Evolutionary conservation across 2,329 filamentous ascomycete genomes (phyloP).

Genomic region (Arthrocladium fulminans): DNA sequence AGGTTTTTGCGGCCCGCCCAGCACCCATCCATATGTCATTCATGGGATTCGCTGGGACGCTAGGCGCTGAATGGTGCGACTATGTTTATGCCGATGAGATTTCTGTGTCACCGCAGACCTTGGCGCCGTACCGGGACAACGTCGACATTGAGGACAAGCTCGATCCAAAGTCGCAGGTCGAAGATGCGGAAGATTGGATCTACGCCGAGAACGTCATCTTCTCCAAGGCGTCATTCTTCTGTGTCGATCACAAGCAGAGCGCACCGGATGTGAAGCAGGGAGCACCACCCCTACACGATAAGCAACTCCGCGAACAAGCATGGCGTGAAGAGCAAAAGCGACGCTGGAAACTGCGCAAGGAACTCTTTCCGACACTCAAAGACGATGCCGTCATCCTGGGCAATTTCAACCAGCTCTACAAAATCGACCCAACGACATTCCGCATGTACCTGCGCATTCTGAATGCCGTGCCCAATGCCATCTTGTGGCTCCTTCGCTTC

Average conservation of each 20-base stretch:
- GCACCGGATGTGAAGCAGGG: slow-evolving; percentile 52
- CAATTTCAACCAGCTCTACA: slow-evolving; percentile 98
- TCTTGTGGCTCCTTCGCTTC: slow-evolving; percentile 94
- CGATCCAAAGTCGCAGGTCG: slow-evolving; percentile 56
- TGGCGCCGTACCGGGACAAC: slow-evolving; percentile 71
- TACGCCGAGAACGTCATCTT: slow-evolving; percentile 97
- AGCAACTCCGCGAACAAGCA: slow-evolving; percentile 52
- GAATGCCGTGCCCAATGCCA: slow-evolving; percentile 70
- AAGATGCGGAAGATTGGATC: slow-evolving; percentile 70
- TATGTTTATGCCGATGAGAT: slow-evolving; percentile 87
- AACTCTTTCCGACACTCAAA: slow-evolving; percentile 72
- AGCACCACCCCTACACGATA: slow-evolving; percentile 13
- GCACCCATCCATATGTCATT: slow-evolving; percentile 99
- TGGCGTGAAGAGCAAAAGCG: slow-evolving; percentile 78
- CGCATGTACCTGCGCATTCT: slow-evolving; percentile 92
- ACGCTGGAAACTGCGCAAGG: slow-evolving; percentile 87
- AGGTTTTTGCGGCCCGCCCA: slow-evolving; percentile 89
- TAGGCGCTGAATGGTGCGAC: slow-evolving; percentile 97
- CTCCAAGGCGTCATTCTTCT: slow-evolving; percentile 92
- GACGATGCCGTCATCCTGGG: slow-evolving; percentile 85
- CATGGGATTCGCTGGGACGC: slow-evolving; percentile 94
- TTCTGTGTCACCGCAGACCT: slow-evolving; percentile 71
- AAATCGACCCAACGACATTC: slow-evolving; percentile 97
- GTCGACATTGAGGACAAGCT: slow-evolving; percentile 60
- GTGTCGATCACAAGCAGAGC: slow-evolving; percentile 91